Evolutionary conservation across 306 rosid genomes (phyloP).

Genomic region (Quercus glauca): DNA sequence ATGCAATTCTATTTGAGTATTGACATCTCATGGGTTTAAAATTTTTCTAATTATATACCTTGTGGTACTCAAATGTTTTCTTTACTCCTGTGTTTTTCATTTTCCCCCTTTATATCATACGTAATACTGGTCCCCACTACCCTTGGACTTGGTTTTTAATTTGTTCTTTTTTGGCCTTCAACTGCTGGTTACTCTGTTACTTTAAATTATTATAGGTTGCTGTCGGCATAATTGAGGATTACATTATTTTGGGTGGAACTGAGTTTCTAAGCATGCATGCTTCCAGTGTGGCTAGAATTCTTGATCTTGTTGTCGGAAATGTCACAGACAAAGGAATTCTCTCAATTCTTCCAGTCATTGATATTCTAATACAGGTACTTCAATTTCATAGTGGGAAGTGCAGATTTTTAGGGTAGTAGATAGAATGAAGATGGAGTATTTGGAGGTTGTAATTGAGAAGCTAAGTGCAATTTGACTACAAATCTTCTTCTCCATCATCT

Average conservation of each 20-base stretch:
- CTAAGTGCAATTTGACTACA: neutral
- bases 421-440: neutral
- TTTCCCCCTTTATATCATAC: neutral
- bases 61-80: too few species aligned
- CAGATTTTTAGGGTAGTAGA: constrained; percentile 1
- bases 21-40: too few species aligned
- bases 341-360: constrained; percentile 80
- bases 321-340: constrained; percentile 83
- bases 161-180: neutral
- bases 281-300: constrained; percentile 73
- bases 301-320: constrained; percentile 84
- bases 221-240: constrained; percentile 77
- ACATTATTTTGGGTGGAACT: constrained; percentile 80
- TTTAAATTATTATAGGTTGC: constrained; percentile 60
- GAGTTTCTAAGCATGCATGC: constrained; percentile 85
- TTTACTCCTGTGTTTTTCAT: neutral
- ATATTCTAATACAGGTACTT: constrained; percentile 78
- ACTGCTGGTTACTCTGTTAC: neutral
- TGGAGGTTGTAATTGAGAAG: neutral
- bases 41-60: too few species aligned
- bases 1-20: too few species aligned
- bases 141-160: neutral
- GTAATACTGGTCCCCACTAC: neutral
- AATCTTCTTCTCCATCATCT: neutral
- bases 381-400: constrained; percentile 5